Conservation (phyloP, 2,329 filamentous ascomycete species). For the Aspergillus persii region DNA sequence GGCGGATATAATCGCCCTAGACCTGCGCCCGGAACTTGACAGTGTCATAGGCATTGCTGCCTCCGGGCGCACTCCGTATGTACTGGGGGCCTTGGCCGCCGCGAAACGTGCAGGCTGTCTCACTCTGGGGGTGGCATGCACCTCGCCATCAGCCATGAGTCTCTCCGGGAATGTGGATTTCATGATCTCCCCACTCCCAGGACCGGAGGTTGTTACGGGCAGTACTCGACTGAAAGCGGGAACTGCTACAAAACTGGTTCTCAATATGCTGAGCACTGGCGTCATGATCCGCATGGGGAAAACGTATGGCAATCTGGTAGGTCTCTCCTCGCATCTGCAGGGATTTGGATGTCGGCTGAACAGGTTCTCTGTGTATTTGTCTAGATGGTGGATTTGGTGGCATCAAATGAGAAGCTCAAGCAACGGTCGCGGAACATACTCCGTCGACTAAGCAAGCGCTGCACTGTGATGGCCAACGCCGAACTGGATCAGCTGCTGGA, state of each 20-base stretch:
- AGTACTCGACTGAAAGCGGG: slow-evolving; percentile 49
- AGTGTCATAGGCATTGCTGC: slow-evolving; percentile 45
- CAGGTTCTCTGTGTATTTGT: background rate
- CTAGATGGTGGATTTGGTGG: slow-evolving; percentile 39
- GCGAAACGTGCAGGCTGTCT: slow-evolving; percentile 36
- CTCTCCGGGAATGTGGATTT: slow-evolving; percentile 26
- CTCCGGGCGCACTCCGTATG: slow-evolving; percentile 45
- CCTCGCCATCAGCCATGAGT: slow-evolving; percentile 34
- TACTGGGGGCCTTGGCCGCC: slow-evolving; percentile 38
- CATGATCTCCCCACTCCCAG: slow-evolving; percentile 41
- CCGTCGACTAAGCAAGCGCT: slow-evolving; percentile 23
- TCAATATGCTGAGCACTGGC: slow-evolving; percentile 47
- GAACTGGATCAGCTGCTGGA: slow-evolving; percentile 29
- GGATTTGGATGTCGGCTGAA: background rate
- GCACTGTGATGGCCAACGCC: slow-evolving; percentile 18
- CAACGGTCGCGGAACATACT: slow-evolving; percentile 37
- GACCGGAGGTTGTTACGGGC: slow-evolving; percentile 46
- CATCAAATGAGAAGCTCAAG: slow-evolving; percentile 40
- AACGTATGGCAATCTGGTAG: slow-evolving; percentile 44
- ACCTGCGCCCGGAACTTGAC: slow-evolving; percentile 32
- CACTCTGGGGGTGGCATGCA: slow-evolving; percentile 42
- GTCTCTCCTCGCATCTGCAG: background rate
- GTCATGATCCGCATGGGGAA: slow-evolving; percentile 44
- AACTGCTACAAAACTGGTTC: slow-evolving; percentile 45
- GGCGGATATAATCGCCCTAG: slow-evolving; percentile 29